Evolutionary conservation across 2,329 filamentous ascomycete genomes (phyloP).

Genomic region (Beauveria pseudobassiana): DNA sequence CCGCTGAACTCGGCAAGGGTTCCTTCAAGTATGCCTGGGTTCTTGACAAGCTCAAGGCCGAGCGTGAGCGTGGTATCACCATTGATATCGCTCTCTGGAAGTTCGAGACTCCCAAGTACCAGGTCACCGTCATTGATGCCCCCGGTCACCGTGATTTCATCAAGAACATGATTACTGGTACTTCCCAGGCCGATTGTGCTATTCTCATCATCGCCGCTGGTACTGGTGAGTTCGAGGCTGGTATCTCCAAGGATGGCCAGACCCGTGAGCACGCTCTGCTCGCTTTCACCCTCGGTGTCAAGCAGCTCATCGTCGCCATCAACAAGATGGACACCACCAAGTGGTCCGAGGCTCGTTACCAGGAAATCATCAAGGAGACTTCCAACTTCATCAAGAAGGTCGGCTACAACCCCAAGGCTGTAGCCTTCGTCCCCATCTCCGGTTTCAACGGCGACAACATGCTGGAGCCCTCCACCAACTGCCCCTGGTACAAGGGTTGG

Average conservation of each 20-base stretch:
- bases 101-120: slow-evolving; percentile 98
- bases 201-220: slow-evolving; percentile 99
- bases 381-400: slow-evolving; percentile 99
- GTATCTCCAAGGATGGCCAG: slow-evolving; percentile 99
- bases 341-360: slow-evolving; percentile 93
- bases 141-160: slow-evolving; percentile 99
- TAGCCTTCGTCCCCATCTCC: slow-evolving; percentile 99
- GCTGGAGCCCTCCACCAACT: slow-evolving; percentile 82
- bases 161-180: slow-evolving; percentile 99
- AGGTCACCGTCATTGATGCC: slow-evolving; percentile 97
- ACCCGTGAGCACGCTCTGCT: slow-evolving; percentile 99
- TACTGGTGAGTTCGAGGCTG: slow-evolving; percentile 99
- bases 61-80: slow-evolving; percentile 99
- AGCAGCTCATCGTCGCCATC: slow-evolving; percentile 99
- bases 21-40: slow-evolving; percentile 99
- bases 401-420: slow-evolving; percentile 98
- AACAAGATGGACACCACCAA: slow-evolving; percentile 99
- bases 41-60: slow-evolving; percentile 99
- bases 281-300: slow-evolving; percentile 99
- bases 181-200: slow-evolving; percentile 98
- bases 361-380: slow-evolving; percentile 99
- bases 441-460: slow-evolving; percentile 99
- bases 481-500: slow-evolving; percentile 99
- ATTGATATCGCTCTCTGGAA: slow-evolving; percentile 99
- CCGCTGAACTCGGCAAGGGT: slow-evolving; percentile 98